Evolutionary conservation across 768 basidiomycete species (phyloP), one percentile per base, ranked within the genome.

Genomic region (Calocybe cyanea): DNA sequence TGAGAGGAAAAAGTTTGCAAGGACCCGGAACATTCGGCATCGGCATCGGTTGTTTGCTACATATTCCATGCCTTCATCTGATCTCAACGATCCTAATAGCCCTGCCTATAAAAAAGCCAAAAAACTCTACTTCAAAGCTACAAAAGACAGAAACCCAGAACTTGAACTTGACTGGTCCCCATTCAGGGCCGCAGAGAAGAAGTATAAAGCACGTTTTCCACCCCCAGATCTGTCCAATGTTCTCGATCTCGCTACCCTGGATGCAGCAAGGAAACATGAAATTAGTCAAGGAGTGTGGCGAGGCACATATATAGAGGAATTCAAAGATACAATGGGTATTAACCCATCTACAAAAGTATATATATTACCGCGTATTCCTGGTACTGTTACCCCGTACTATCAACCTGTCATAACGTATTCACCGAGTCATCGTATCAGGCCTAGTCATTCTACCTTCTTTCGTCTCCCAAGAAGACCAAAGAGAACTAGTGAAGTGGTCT

Each of bases 391-490:
- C 47, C 51, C 38, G 32, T 39, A n/a, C 24, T 43, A 41, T 37
- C 28, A 31, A 32, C 17, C 38, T 34, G n/a, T 24, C 9, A 20
- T 37, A 8, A 38, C 47, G 20, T 50, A 55, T 47, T 35, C 46
- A 51, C 56, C 43, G 33, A 43, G 56, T 33, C 32, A 41, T 39
- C 50, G 31, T 6, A 46, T 18, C 59, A 94, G 94, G 94, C 15
- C 78, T 97, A 20, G 85, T 97, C 15, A 62, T 96, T 17, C 64
- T 99, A 4, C 93, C 95, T 9, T 71, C 73, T 0, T 92, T 85
- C 57, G 57, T 96, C 14, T 68, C 81, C 1, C 66, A 66, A 0
- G 57, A 66, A 14, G 71, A 80, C 30, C 95, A 98, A 59, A 76
- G 81, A 18, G 61, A 73, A 1, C 75, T 97, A 4, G 73, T 89